Evolutionary conservation across 371 early-diverging fungal species (phyloP).

Genomic region (Mycotypha africana): DNA sequence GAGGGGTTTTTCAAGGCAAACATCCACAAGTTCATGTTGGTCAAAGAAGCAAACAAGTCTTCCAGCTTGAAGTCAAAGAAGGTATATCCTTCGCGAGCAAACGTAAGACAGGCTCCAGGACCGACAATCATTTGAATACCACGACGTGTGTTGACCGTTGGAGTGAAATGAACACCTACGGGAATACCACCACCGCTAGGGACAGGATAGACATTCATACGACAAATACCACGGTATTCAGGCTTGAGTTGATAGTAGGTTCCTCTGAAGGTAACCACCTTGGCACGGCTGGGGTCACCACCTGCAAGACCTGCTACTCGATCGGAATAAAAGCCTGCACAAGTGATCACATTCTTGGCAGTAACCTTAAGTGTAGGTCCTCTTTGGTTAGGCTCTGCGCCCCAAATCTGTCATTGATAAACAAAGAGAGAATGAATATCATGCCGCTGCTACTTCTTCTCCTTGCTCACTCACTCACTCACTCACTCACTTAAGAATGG

Average conservation of each 20-base stretch:
- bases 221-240: slow-evolving; percentile 31
- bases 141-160: slow-evolving; percentile 37
- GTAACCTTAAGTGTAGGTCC: slow-evolving; percentile 32
- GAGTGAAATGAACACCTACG: slow-evolving; percentile 43
- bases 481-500: too few species aligned
- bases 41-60: slow-evolving; percentile 27
- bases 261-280: slow-evolving; percentile 40
- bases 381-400: slow-evolving; percentile 28
- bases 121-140: slow-evolving; percentile 46
- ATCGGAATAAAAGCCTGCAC: slow-evolving; percentile 45
- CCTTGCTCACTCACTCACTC: background rate
- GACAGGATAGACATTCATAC: slow-evolving; percentile 43
- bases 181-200: slow-evolving; percentile 46
- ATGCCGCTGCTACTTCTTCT: too few species aligned
- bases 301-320: slow-evolving; percentile 35
- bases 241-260: slow-evolving; percentile 43
- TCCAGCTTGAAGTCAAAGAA: slow-evolving; percentile 31
- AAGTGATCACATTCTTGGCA: slow-evolving; percentile 40
- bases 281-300: slow-evolving; percentile 26
- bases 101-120: slow-evolving; percentile 46
- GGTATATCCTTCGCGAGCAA: slow-evolving; percentile 39
- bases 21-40: slow-evolving; percentile 30
- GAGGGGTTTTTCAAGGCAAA: slow-evolving; percentile 38
- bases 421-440: background rate
- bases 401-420: slow-evolving; percentile 21